Conservation (phyloP, 768 basidiomycete species). For the Exidia glandulosa region DNA sequence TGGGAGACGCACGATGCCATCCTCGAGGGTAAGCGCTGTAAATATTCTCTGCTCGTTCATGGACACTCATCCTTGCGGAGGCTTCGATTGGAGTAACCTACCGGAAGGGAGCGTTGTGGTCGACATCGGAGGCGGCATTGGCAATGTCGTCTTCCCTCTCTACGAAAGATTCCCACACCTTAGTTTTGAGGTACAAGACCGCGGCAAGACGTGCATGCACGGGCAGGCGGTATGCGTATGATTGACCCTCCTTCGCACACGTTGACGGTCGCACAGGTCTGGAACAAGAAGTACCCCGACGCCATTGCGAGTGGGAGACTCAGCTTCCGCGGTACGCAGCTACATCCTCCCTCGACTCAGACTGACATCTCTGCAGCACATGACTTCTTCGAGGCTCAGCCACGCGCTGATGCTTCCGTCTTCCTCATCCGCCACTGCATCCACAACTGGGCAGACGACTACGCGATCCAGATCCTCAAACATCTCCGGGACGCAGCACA, state of each 20-base stretch:
- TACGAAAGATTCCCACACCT: conserved; percentile 14
- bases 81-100: conserved; percentile 18
- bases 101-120: conserved; percentile 15
- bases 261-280: background rate
- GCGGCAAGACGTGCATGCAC: conserved; percentile 12
- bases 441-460: conserved; percentile 16
- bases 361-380: conserved; percentile 1
- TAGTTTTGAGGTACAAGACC: conserved; percentile 22
- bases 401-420: conserved; percentile 11
- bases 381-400: conserved; percentile 12
- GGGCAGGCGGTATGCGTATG: conserved; percentile 10
- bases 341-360: background rate
- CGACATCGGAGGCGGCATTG: conserved; percentile 26
- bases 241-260: background rate
- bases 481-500: conserved; percentile 12
- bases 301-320: conserved; percentile 1
- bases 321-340: conserved; percentile 36
- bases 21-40: background rate
- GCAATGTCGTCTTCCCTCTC: conserved; percentile 14
- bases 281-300: background rate
- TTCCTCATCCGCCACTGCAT: conserved; percentile 14
- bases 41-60: no score
- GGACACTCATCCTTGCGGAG: conserved; percentile 11
- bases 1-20: conserved; percentile 23
- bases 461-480: conserved; percentile 9